Evolutionary conservation across 208 protist species (phyloP).

Genomic region (Blastocrithidia nonstop): DNA sequence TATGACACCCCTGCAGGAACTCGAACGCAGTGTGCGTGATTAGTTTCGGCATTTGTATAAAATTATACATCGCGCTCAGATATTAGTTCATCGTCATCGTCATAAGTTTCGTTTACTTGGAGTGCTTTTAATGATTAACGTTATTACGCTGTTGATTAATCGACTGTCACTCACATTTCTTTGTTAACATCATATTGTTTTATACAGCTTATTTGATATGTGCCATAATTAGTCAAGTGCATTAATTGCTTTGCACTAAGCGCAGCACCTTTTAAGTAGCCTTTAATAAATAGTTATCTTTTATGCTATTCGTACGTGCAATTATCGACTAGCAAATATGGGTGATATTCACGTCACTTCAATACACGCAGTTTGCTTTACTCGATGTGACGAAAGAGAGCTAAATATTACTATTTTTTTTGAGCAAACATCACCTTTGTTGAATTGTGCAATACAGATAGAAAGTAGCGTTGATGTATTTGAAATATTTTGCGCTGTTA

Average conservation of each 20-base stretch:
- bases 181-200: conserved; percentile 7
- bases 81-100: conserved; percentile 46
- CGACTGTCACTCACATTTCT: conserved; percentile 13
- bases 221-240: conserved; percentile 79
- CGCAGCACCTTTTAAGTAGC: conserved; percentile 51
- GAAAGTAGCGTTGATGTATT: conserved; percentile 76
- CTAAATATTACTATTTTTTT: conserved; percentile 21
- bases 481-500: conserved; percentile 63
- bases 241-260: conserved; percentile 66
- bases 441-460: conserved; percentile 58
- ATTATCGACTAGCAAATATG: conserved; percentile 60
- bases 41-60: conserved; percentile 8
- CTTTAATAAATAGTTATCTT: conserved; percentile 40
- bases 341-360: conserved; percentile 76
- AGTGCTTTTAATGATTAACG: conserved; percentile 57
- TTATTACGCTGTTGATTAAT: conserved; percentile 28
- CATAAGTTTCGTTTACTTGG: conserved; percentile 62
- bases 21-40: conserved; percentile 24
- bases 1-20: conserved; percentile 52
- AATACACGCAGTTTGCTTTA: conserved; percentile 47
- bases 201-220: conserved; percentile 68
- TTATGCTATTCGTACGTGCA: conserved; percentile 20
- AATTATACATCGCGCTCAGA: conserved; percentile 58
- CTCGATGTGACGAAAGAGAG: conserved; percentile 46
- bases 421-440: conserved; percentile 44